Evolutionary conservation across 2,329 filamentous ascomycete genomes (phyloP).

Genomic region (Nothopassalora personata): DNA sequence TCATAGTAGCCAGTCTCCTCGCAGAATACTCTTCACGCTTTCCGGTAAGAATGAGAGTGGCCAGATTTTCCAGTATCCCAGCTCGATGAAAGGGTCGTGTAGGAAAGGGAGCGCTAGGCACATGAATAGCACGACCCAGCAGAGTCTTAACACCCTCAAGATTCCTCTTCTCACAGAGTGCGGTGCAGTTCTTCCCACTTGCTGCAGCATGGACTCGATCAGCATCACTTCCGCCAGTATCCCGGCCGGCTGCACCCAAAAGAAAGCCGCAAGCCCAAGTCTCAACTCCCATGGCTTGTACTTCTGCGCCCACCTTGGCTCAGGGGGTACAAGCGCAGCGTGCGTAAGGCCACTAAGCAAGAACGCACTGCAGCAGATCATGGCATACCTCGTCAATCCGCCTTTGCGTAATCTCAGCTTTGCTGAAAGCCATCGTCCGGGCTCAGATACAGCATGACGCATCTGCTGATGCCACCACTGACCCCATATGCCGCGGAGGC

Average conservation of each 20-base stretch:
- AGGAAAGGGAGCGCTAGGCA: conserved; percentile 19
- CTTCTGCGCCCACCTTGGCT: conserved; percentile 18
- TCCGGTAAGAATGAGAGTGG: conserved; percentile 4
- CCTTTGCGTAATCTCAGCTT: conserved; percentile 10
- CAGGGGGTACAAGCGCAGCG: conserved; percentile 28
- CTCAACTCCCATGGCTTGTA: conserved; percentile 12
- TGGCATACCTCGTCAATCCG: conserved; percentile 18
- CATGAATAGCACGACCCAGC: conserved; percentile 19
- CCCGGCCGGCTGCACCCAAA: conserved; percentile 28
- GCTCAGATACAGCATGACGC: conserved; percentile 22
- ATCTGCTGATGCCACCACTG: conserved; percentile 32
- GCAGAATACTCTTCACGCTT: neutral
- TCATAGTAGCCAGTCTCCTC: conserved; percentile 4
- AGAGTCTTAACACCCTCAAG: conserved; percentile 3
- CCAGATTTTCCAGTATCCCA: conserved; percentile 29
- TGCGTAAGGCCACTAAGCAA: conserved; percentile 27
- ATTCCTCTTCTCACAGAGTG: neutral
- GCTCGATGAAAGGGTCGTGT: conserved; percentile 21
- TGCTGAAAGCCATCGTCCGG: conserved; percentile 23
- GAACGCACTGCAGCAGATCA: conserved; percentile 25
- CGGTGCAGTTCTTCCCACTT: neutral
- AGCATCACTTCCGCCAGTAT: conserved; percentile 22
- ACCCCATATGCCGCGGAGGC: conserved; percentile 30
- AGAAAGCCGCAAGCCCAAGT: conserved; percentile 21
- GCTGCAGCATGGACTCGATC: conserved; percentile 4